These are phyloP conservation scores for Calophaca sinica DNA, from an alignment of 306 rosid species.

Conservation along the genomic window DNA sequence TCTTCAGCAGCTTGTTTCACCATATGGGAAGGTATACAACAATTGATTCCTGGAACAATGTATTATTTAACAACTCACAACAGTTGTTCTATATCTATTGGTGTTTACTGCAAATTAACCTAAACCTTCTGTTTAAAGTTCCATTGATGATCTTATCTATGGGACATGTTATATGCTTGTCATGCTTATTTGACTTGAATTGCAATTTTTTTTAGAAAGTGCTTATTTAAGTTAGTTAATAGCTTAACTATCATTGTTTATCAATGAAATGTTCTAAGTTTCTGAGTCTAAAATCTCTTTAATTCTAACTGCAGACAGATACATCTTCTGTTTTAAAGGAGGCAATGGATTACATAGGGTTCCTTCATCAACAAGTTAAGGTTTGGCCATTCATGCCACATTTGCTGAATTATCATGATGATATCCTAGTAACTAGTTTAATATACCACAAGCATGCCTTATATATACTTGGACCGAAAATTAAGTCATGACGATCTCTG, in stretches of 20 bases:
- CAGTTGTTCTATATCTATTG: no score
- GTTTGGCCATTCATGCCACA: slow-evolving; percentile 61
- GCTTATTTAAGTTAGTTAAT: not conserved
- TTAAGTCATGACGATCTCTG: not conserved
- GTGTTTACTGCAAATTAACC: slow-evolving; percentile 17
- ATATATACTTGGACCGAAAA: not conserved
- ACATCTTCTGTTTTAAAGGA: slow-evolving; percentile 93
- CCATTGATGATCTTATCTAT: not conserved
- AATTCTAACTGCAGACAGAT: slow-evolving; percentile 80
- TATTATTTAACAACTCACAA: not conserved
- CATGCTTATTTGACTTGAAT: slow-evolving; percentile 12
- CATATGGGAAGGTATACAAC: slow-evolving; percentile 84
- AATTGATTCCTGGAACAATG: slow-evolving; percentile 29
- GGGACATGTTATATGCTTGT: not conserved
- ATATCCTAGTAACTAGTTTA: slow-evolving; percentile 32
- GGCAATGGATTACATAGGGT: slow-evolving; percentile 91
- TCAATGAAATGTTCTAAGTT: slow-evolving; percentile 22
- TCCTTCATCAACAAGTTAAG: slow-evolving; percentile 98
- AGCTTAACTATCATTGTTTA: not conserved
- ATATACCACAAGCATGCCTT: not conserved
- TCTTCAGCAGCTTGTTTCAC: slow-evolving; percentile 97
- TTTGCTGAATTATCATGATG: slow-evolving; percentile 21
- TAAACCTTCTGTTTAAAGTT: slow-evolving; percentile 20
- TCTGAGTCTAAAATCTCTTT: slow-evolving; percentile 33
- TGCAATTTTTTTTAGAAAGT: not conserved